Evolutionary conservation across 495 filamentous ascomycete species (phyloP).

Genomic region (Geopyxis carbonaria): DNA sequence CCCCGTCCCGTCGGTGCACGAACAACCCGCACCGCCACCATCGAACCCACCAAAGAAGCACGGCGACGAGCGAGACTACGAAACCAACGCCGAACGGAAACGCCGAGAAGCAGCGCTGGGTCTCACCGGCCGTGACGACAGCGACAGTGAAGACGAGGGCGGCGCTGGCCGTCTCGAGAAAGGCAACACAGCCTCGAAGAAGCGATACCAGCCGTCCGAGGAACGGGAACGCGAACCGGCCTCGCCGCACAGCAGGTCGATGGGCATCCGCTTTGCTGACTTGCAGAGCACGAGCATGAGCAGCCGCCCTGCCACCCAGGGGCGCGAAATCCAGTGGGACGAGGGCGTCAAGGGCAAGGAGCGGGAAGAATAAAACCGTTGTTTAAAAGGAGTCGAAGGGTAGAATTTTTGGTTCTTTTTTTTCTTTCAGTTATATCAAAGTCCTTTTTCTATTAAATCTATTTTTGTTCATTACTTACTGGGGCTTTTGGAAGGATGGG

Average conservation of each 20-base stretch:
- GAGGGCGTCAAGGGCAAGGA: constrained; percentile 5
- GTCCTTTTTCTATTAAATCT: too few species aligned
- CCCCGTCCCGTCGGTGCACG: background rate
- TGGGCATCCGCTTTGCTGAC: background rate
- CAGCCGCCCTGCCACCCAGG: background rate
- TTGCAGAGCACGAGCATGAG: background rate
- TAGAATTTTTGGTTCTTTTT: too few species aligned
- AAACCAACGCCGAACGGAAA: constrained; percentile 68
- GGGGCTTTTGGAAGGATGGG: too few species aligned
- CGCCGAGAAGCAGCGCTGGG: constrained; percentile 78
- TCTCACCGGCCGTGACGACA: constrained; percentile 28
- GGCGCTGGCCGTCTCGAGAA: background rate
- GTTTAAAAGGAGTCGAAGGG: too few species aligned
- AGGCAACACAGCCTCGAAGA: background rate
- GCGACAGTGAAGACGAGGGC: constrained; percentile 22
- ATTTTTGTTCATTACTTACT: too few species aligned
- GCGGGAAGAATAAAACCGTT: background rate
- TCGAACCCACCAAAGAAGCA: background rate
- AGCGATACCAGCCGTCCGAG: too few species aligned
- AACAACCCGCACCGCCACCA: background rate
- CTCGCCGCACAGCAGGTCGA: too few species aligned
- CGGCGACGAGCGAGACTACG: constrained; percentile 28
- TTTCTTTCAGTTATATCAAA: too few species aligned
- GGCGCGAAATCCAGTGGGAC: constrained; percentile 2
- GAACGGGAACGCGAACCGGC: too few species aligned